These are phyloP conservation scores for Pythium dissimile DNA, from an alignment of 352 stramenopile species.

Conservation along the genomic window DNA sequence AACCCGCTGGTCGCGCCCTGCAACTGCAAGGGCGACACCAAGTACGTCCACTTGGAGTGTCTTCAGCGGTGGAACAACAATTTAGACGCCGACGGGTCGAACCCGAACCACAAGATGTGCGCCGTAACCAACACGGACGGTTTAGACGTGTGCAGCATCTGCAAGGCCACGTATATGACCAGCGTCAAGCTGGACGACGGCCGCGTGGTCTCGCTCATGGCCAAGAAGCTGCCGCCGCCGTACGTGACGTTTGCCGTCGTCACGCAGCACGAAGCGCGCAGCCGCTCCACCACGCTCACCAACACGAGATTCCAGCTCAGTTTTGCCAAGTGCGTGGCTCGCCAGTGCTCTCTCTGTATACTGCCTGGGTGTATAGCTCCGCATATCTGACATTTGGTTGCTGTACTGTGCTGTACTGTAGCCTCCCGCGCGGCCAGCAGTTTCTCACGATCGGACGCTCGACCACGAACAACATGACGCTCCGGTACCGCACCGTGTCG, in stretches of 20 bases:
- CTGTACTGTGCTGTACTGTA: conserved; percentile 13
- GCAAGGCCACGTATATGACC: conserved; percentile 89
- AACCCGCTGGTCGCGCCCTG: conserved; percentile 90
- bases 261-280: conserved; percentile 85
- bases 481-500: conserved; percentile 83
- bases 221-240: conserved; percentile 81
- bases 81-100: conserved; percentile 66
- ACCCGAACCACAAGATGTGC: conserved; percentile 87
- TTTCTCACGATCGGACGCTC: conserved; percentile 77
- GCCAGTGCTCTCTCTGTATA: no score
- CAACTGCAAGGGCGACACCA: conserved; percentile 90
- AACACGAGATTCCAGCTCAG: conserved; percentile 92
- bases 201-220: conserved; percentile 80
- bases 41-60: conserved; percentile 91
- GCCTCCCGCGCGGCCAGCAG: conserved; percentile 61
- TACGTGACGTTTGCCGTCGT: conserved; percentile 92
- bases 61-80: conserved; percentile 92
- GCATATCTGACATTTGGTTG: background rate
- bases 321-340: conserved; percentile 88
- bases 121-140: conserved; percentile 88
- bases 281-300: conserved; percentile 78
- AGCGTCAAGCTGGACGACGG: conserved; percentile 86
- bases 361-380: no score
- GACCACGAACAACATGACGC: conserved; percentile 83
- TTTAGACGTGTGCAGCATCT: conserved; percentile 88